Conservation (phyloP, 116 monocot species). For the Cymodocea nodosa region DNA sequence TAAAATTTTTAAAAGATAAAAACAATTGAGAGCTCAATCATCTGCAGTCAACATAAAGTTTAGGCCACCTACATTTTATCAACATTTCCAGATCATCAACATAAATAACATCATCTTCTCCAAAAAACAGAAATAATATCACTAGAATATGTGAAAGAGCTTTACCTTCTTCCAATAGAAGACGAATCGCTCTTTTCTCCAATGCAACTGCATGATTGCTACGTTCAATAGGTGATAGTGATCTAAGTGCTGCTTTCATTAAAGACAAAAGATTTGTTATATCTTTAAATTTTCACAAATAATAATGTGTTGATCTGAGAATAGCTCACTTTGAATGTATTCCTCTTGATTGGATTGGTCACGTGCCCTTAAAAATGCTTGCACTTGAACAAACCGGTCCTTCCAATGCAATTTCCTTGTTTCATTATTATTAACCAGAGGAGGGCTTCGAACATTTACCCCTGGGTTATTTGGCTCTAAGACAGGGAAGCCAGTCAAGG, state of each 20-base stretch:
- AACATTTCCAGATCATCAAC: no score
- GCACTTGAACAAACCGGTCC: slow-evolving; percentile 59
- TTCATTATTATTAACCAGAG: slow-evolving; percentile 7
- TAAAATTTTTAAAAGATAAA: no score
- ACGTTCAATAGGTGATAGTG: slow-evolving; percentile 49
- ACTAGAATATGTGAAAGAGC: no score
- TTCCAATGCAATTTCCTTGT: slow-evolving; percentile 33
- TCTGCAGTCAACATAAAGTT: no score
- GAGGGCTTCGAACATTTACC: not conserved
- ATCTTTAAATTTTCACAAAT: not conserved
- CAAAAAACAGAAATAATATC: not conserved
- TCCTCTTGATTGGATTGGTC: slow-evolving; percentile 79
- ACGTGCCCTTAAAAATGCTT: slow-evolving; percentile 45
- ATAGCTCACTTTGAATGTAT: slow-evolving; percentile 58
- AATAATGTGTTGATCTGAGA: not conserved
- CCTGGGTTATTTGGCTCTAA: slow-evolving; percentile 3
- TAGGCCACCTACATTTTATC: no score
- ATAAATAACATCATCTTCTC: not conserved
- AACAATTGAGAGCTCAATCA: no score
- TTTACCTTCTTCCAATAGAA: slow-evolving; percentile 86
- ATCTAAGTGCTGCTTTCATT: slow-evolving; percentile 43
- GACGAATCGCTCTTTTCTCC: slow-evolving; percentile 87
- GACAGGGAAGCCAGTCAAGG: not conserved
- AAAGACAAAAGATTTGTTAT: not conserved
- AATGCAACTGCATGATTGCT: slow-evolving; percentile 75